Evolutionary conservation across 1,284 basidiomycete species (phyloP).

Genomic region (Ustanciosporium gigantosporum): DNA sequence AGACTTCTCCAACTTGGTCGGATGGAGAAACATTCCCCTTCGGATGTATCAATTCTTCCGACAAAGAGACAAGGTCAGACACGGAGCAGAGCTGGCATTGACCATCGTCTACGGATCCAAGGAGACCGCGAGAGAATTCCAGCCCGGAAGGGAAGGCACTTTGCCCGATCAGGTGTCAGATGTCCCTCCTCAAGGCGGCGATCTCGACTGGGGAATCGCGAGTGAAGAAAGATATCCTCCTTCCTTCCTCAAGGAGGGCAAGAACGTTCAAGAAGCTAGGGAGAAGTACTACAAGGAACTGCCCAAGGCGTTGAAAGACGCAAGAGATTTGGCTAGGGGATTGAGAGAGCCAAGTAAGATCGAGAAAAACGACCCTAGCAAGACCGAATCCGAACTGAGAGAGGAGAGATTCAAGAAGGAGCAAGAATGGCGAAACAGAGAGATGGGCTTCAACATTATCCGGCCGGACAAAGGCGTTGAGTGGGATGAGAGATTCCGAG

Average conservation of each 20-base stretch:
- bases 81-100: constrained; percentile 81
- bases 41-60: constrained; percentile 94
- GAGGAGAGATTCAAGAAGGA: constrained; percentile 70
- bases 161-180: constrained; percentile 15
- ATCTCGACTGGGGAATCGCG: constrained; percentile 75
- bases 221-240: constrained; percentile 74
- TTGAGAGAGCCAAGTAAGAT: constrained; percentile 82
- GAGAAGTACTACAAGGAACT: constrained; percentile 78
- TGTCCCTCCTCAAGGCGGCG: constrained; percentile 62
- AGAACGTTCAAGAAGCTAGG: constrained; percentile 72
- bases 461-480: constrained; percentile 69
- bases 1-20: constrained; percentile 82
- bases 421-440: constrained; percentile 75
- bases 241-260: constrained; percentile 68
- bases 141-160: constrained; percentile 34
- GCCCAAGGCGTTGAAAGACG: constrained; percentile 71
- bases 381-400: constrained; percentile 82
- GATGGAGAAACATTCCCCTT: constrained; percentile 80
- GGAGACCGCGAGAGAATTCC: constrained; percentile 68
- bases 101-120: constrained; percentile 69
- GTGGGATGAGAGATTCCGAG: constrained; percentile 77
- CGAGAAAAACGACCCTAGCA: constrained; percentile 78
- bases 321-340: constrained; percentile 76
- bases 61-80: constrained; percentile 75
- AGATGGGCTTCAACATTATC: constrained; percentile 77